Evolutionary conservation across 1,139 yeast genomes (phyloP).

Genomic region (Yamadazyma atlantica): DNA sequence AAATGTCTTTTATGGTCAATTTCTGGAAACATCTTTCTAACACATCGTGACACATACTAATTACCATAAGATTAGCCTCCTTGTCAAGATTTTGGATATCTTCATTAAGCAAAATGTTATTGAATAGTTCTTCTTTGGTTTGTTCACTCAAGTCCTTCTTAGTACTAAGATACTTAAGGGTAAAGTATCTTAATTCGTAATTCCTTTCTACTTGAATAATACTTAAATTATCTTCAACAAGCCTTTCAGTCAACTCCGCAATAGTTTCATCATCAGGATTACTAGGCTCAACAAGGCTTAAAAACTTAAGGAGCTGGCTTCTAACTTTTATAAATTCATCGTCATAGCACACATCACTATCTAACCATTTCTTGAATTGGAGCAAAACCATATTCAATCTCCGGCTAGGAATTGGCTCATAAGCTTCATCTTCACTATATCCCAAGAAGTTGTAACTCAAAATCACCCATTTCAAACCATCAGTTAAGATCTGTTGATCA

Average conservation of each 20-base stretch:
- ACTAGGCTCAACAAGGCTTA: constrained; percentile 25
- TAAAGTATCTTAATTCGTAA: constrained; percentile 46
- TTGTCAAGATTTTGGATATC: constrained; percentile 19
- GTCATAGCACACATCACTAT: constrained; percentile 62
- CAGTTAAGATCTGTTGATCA: constrained; percentile 29
- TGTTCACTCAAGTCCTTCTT: constrained; percentile 3
- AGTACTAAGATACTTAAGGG: constrained; percentile 46
- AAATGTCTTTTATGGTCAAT: constrained; percentile 10
- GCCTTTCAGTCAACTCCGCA: constrained; percentile 25
- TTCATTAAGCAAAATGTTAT: constrained; percentile 28
- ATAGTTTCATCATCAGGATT: constrained; percentile 15
- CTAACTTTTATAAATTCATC: constrained; percentile 51
- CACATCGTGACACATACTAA: constrained; percentile 31
- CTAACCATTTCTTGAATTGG: constrained; percentile 56
- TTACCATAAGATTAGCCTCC: constrained; percentile 28
- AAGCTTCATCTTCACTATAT: constrained; percentile 24
- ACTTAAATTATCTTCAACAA: constrained; percentile 54
- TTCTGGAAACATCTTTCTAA: constrained; percentile 25
- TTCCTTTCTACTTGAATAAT: constrained; percentile 35
- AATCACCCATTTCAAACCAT: constrained; percentile 49
- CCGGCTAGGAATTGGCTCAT: constrained; percentile 52
- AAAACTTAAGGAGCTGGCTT: constrained; percentile 50
- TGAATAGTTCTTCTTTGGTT: constrained; percentile 34
- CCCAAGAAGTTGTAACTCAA: constrained; percentile 51
- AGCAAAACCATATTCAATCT: constrained; percentile 60